Base-by-base conservation (phyloP, 2,329 filamentous ascomycete genomes). In the Keithomyces neogunnii region DNA sequence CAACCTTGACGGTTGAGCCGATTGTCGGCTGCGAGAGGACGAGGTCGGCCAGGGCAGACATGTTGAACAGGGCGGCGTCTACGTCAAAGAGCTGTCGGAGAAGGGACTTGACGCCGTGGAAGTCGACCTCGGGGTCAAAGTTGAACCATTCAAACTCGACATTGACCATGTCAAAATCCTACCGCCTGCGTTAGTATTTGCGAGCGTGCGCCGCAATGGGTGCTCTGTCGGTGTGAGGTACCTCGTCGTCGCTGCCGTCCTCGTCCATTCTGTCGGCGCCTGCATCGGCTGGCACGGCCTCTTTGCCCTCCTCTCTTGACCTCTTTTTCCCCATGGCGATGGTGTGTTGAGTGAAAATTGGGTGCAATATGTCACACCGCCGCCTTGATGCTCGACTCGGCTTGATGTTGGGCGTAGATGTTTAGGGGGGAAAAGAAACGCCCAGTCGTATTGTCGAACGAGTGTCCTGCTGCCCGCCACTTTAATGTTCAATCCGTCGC, bases 101-200 rank as follows among this genome's bases (percentile, higher is more conserved):
- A 6, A 99, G 82, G 8, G 83, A 86, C 69, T 96, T 96, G 60
- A 95, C 81, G 53, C 93, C 93, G 70, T 97, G 92, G 69, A 97
- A 97, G 69, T 99, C 93, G 61, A 95, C 79, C 6, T 87, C 82
- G 2, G 88, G 78, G 61, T 93, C 86, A 56, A 92, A 95, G 71
- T 96, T 95, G 74, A 97, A 99, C 88, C 90, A 97, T 73, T 99
- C 93, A 63, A 99, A 99, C 58, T 97, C 92, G 52, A 97, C 90
- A 65, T 97, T 86, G 58, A 99, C 83, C 67, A 92, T 86, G 65
- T 96, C 88, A 63, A 90, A 86, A 63, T 96, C 89, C 88, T 95
- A 50, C 5, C 8, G 36, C 30, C 29, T 43, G 19, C 19, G 19
- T 19, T 3, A 4, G 50, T 57, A 11, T 44, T 26, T 29, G 40